phyloP scores from a whole-genome alignment of 768 basidiomycete species.

The Lentinula edodes region DNA sequence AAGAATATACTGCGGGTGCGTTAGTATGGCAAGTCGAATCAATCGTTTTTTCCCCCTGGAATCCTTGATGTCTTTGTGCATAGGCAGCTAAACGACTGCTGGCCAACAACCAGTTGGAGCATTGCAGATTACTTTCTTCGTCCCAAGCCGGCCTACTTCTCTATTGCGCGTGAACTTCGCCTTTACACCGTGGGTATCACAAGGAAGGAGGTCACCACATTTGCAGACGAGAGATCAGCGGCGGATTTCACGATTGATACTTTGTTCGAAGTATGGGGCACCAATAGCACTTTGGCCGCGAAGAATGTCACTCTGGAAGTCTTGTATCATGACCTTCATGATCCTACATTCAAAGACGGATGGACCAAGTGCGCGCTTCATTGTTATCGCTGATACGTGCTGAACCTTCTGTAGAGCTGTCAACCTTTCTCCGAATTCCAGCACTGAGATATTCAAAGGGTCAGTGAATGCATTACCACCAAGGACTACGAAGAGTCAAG shows the following conservation, averaged over 20 bases:
- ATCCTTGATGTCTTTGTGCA: not conserved
- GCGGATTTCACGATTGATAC: conserved; percentile 64
- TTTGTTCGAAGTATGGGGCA: conserved; percentile 79
- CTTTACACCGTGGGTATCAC: conserved; percentile 81
- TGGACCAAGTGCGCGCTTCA: conserved; percentile 32
- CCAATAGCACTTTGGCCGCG: conserved; percentile 64
- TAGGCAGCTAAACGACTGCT: conserved; percentile 78
- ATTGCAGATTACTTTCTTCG: conserved; percentile 92
- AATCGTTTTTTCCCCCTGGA: not conserved
- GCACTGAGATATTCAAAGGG: conserved; percentile 79
- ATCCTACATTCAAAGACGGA: conserved; percentile 51
- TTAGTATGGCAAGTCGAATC: conserved; percentile 87
- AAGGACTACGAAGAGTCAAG: conserved; percentile 59
- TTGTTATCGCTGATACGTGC: not conserved
- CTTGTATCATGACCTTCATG: conserved; percentile 53
- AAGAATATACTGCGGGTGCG: conserved; percentile 84
- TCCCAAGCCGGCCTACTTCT: conserved; percentile 88
- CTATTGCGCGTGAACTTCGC: conserved; percentile 80
- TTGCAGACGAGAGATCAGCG: conserved; percentile 53
- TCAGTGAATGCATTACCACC: conserved; percentile 67
- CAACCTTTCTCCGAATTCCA: conserved; percentile 62
- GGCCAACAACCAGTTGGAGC: conserved; percentile 93
- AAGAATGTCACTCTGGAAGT: conserved; percentile 62
- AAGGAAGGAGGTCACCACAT: conserved; percentile 65
- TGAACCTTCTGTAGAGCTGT: conserved; percentile 20